Percentiles rank a stretch among this genome's conserved stretches.
Conservation (phyloP, 2,329 filamentous ascomycete species). For the Rutstroemia sp. region DNA sequence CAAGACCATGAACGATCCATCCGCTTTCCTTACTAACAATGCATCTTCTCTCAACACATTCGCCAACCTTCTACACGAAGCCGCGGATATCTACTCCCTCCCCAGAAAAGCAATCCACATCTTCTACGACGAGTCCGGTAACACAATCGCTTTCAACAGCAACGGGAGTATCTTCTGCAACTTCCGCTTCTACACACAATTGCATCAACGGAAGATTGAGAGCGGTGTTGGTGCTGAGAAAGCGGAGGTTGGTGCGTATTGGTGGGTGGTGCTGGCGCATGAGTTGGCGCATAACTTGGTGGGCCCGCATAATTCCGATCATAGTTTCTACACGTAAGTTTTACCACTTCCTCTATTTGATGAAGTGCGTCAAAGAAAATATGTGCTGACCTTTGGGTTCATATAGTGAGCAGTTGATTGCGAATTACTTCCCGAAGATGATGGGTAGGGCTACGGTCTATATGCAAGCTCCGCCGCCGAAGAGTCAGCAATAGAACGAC, state of each 20-base stretch:
- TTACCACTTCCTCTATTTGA: neutral
- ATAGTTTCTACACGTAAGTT: conserved; percentile 72
- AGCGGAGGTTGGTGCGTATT: conserved; percentile 71
- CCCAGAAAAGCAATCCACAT: conserved; percentile 66
- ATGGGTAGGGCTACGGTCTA: conserved; percentile 32
- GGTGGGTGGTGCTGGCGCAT: conserved; percentile 94
- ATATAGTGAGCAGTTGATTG: conserved; percentile 63
- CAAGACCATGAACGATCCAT: conserved; percentile 44
- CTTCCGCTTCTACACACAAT: conserved; percentile 72
- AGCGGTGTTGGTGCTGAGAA: conserved; percentile 37
- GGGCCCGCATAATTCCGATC: conserved; percentile 64
- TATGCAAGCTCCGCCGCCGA: conserved; percentile 7
- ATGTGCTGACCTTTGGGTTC: neutral
- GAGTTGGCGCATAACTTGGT: conserved; percentile 95
- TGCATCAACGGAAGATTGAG: conserved; percentile 54
- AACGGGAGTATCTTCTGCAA: conserved; percentile 91
- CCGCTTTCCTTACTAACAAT: conserved; percentile 54
- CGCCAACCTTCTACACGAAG: conserved; percentile 58
- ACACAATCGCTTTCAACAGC: conserved; percentile 88
- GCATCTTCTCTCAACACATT: conserved; percentile 60
- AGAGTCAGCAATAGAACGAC: too few relatives aligned
- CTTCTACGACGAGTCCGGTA: conserved; percentile 73
- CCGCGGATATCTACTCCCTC: conserved; percentile 67
- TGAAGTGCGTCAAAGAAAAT: neutral
- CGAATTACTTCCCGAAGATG: conserved; percentile 69